These are phyloP conservation scores for Ailanthus altissimus DNA, from an alignment of 345 rosid species.

Conservation along the genomic window DNA sequence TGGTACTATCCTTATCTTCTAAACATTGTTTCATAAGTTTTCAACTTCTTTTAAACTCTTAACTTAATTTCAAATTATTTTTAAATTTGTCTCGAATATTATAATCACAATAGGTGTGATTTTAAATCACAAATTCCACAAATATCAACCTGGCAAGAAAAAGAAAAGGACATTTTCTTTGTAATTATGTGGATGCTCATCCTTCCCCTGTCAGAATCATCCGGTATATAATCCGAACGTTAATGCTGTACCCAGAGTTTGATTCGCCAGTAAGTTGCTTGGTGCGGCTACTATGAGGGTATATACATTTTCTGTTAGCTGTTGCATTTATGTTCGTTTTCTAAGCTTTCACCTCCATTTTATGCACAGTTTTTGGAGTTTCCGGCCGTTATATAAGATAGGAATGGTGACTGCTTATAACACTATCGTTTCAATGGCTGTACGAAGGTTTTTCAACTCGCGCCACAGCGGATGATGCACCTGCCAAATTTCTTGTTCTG, in stretches of 20 bases:
- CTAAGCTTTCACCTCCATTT: not conserved
- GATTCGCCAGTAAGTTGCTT: not conserved
- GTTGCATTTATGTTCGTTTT: not conserved
- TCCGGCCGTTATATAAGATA: not conserved
- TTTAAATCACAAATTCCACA: too few relatives aligned
- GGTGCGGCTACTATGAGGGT: not conserved
- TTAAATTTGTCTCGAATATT: too few relatives aligned
- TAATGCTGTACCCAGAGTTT: not conserved
- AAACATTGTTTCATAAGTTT: too few relatives aligned
- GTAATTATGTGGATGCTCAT: too few relatives aligned
- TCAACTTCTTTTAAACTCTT: too few relatives aligned
- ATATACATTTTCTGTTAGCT: not conserved
- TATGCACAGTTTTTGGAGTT: not conserved
- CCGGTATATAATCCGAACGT: too few relatives aligned
- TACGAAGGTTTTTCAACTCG: not conserved
- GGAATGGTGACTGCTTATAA: not conserved
- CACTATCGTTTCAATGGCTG: not conserved
- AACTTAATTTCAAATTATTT: too few relatives aligned
- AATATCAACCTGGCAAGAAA: too few relatives aligned
- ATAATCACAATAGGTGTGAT: too few relatives aligned
- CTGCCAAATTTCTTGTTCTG: not conserved
- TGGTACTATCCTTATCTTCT: too few relatives aligned
- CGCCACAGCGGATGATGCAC: not conserved
- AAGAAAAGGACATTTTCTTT: too few relatives aligned
- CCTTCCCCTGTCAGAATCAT: too few relatives aligned